Conservation (phyloP, 208 protist genomes). For the Acanthamoeba polyphaga region DNA sequence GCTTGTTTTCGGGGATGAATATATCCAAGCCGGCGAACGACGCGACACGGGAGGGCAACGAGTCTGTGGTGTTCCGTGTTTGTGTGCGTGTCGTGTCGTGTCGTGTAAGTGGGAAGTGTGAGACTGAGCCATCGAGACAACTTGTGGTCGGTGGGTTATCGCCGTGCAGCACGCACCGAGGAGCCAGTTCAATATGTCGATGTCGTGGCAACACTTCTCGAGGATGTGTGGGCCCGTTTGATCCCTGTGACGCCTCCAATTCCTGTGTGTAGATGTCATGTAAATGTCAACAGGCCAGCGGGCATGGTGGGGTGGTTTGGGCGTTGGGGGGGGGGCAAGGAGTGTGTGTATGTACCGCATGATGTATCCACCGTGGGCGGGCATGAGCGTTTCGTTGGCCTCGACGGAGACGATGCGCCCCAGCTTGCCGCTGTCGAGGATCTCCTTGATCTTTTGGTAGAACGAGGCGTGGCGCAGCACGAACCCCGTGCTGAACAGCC, state of each 20-base stretch:
- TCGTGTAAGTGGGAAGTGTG: not conserved
- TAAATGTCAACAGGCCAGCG: too few species aligned
- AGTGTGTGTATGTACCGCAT: not conserved
- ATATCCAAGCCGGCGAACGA: conserved; percentile 57
- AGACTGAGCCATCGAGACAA: not conserved
- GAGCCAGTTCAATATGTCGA: conserved; percentile 64
- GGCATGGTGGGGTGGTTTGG: too few species aligned
- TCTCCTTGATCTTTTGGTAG: conserved; percentile 54
- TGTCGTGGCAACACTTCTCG: conserved; percentile 64
- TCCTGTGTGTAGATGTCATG: not conserved
- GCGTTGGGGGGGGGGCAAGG: too few species aligned
- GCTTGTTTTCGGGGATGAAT: conserved; percentile 57
- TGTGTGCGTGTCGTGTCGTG: too few species aligned
- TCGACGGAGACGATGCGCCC: conserved; percentile 61
- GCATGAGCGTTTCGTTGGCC: conserved; percentile 53
- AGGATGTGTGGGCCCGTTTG: conserved; percentile 58
- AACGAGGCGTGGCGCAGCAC: conserved; percentile 47
- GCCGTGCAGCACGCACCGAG: not conserved
- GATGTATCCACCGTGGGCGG: conserved; percentile 63
- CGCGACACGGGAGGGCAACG: conserved; percentile 41
- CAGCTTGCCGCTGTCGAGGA: conserved; percentile 23
- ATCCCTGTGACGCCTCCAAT: conserved; percentile 44
- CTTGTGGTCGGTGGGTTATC: too few species aligned
- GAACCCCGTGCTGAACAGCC: conserved; percentile 62
- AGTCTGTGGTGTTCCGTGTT: not conserved